Conservation (phyloP, 1,139 yeast species). For the Hansenula sp. region DNA sequence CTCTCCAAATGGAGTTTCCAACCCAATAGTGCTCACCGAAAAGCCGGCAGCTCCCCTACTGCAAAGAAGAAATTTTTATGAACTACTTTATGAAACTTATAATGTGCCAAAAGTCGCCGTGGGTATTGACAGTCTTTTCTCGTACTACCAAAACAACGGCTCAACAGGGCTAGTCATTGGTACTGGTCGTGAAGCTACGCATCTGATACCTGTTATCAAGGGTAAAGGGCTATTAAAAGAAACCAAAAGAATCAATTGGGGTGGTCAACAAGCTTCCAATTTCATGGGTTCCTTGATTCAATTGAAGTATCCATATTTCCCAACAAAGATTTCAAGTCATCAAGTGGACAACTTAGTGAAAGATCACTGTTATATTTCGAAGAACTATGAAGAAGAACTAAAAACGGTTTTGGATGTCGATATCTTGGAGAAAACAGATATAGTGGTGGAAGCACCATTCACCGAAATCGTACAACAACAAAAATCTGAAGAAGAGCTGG, state of each 20-base stretch:
- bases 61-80: conserved; percentile 74
- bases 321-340: conserved; percentile 58
- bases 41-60: conserved; percentile 64
- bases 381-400: conserved; percentile 64
- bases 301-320: conserved; percentile 90
- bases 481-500: conserved; percentile 81
- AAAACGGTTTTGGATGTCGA: conserved; percentile 55
- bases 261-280: conserved; percentile 72
- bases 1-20: conserved; percentile 55
- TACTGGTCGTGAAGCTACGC: conserved; percentile 80
- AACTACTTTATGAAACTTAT: conserved; percentile 79
- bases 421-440: conserved; percentile 59
- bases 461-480: conserved; percentile 60
- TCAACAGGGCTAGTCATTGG: conserved; percentile 69
- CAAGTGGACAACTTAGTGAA: conserved; percentile 69
- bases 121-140: conserved; percentile 80
- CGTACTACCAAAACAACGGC: conserved; percentile 50
- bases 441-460: conserved; percentile 81
- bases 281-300: conserved; percentile 62
- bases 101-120: conserved; percentile 68
- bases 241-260: conserved; percentile 87
- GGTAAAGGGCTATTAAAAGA: conserved; percentile 65
- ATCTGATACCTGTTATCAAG: conserved; percentile 72
- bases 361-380: conserved; percentile 76
- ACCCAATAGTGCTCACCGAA: conserved; percentile 83